These are phyloP conservation scores for Erysimum pusillum DNA, from an alignment of 441 rosid species.

Conservation along the genomic window DNA sequence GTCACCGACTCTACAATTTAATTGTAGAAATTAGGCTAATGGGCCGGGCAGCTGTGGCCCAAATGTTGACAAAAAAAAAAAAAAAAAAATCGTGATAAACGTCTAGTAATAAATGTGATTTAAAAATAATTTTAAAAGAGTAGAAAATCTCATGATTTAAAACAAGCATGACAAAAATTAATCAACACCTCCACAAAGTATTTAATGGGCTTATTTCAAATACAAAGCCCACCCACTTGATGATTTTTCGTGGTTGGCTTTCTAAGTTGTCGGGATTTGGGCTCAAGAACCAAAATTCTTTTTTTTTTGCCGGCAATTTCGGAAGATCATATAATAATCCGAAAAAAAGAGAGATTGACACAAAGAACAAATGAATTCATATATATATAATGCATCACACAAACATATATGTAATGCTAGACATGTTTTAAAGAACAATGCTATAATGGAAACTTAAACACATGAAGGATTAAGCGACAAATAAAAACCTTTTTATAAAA, in stretches of 20 bases:
- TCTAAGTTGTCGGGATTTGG: not conserved
- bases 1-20: no score
- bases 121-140: not conserved
- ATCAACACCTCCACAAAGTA: not conserved
- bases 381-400: conserved; percentile 15
- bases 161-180: not conserved
- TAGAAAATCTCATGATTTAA: not conserved
- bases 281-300: conserved; percentile 12
- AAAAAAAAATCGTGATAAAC: no score
- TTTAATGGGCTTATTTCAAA: conserved; percentile 24
- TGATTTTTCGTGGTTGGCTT: not conserved
- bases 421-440: conserved; percentile 16
- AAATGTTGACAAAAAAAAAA: no score
- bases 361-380: conserved; percentile 19
- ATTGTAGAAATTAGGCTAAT: no score
- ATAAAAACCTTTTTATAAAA: conserved; percentile 7
- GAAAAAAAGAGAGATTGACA: conserved; percentile 8
- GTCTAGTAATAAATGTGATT: not conserved
- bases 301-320: no score
- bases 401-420: not conserved
- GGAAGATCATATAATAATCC: no score
- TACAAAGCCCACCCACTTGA: not conserved
- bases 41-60: no score
- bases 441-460: conserved; percentile 13
- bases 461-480: conserved; percentile 23